Evolutionary conservation across 208 protist genomes (phyloP).

Genomic region (Leishmania amazonensis): DNA sequence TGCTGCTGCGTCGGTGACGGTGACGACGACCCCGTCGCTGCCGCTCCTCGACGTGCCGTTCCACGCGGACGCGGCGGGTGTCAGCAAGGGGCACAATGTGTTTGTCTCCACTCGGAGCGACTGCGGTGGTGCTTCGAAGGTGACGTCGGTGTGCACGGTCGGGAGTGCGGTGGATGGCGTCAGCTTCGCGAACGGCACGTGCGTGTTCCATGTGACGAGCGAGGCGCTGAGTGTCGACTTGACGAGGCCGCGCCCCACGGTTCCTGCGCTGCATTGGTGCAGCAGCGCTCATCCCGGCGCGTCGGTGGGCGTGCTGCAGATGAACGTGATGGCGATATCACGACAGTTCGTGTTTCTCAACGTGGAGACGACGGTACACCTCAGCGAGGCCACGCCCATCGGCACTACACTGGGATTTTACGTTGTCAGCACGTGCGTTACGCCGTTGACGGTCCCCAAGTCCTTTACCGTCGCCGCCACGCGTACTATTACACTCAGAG

Average conservation of each 20-base stretch:
- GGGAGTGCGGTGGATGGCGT: background rate
- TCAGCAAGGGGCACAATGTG: background rate
- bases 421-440: background rate
- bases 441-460: background rate
- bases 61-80: background rate
- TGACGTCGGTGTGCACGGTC: background rate
- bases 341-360: background rate
- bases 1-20: background rate
- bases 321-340: background rate
- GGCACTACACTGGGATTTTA: background rate
- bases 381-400: background rate
- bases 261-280: slow-evolving; percentile 6
- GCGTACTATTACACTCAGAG: background rate
- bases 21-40: slow-evolving; percentile 8
- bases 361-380: background rate
- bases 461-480: background rate
- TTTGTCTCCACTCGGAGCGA: background rate
- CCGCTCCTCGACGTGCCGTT: slow-evolving; percentile 17
- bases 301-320: background rate
- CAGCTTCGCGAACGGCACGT: background rate
- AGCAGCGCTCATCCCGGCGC: background rate
- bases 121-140: background rate
- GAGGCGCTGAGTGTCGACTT: background rate
- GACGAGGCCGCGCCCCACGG: background rate
- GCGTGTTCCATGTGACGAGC: slow-evolving; percentile 6